Evolutionary conservation across 163 green algal genomes (phyloP), one percentile per base, ranked within the genome.

Genomic region (Trebouxia gelatinosa): DNA sequence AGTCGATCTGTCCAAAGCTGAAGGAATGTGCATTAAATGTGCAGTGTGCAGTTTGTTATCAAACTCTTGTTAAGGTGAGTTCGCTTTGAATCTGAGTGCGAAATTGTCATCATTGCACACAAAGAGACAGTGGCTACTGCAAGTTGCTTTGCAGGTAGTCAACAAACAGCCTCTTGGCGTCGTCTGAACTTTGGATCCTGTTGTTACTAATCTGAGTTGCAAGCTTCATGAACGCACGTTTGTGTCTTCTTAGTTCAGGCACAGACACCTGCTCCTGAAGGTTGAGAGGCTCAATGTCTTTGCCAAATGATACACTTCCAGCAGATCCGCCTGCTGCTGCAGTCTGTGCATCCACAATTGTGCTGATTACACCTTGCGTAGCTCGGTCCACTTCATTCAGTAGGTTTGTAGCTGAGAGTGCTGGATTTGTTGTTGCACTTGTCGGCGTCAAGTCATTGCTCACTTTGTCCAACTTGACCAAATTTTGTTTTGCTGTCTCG

Each of bases 341-440:
- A 92, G 85, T 57, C 77, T 81, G 77, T 4, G 62, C 75, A 57
- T 46, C 29, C 32, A 35, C 65, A 5, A 88, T 75, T 13, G 57
- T 11, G 31, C 77, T 71, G 31, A 91, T 64, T 16, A 91, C 79
- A 17, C 74, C 84, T 87, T 98, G 93, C 16, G 89, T 80, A 31
- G 88, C 92, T 23, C 72, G 62, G 82, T 98, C 94, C 6, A 98
- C 89, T 21, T 98, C 93, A 70, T 95, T 83, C 74, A 97, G 85
- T 38, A 93, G 75, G 77, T 98, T 98, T 46, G 94, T 98, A 37
- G 87, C 87, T 75, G 89, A 81, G 29, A 94, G 82, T 6, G 78
- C 46, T 3, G 83, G 76, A 62, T 90, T 90, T 37, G 62, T 81
- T 4, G 92, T 96, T 23, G 92, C 90, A 46, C 76, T 78, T 32